Evolutionary conservation across 2,329 filamentous ascomycete species (phyloP), one percentile per base, ranked within the genome.

Genomic region (Fusarium sororula): DNA sequence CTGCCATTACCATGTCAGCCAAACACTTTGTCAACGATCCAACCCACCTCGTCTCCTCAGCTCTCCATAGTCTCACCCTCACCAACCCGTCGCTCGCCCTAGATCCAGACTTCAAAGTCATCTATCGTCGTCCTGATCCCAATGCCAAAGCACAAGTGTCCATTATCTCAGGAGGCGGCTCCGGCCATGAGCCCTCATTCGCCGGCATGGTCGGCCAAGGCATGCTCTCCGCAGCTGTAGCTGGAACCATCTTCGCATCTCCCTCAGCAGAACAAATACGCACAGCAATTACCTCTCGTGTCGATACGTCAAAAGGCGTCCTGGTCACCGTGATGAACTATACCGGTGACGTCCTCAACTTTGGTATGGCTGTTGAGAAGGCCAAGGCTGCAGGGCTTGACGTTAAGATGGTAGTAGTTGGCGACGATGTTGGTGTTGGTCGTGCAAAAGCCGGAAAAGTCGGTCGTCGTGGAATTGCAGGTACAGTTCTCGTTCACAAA

Each of bases 261-360:
- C 94, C 94, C 1, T 91, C 89, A 11, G 92, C 94, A 1, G 92
- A 96, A 83, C 95, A 98, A 84, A 91, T 98, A 62, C 90, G 94
- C 63, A 87, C 89, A 74, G 94, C 91, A 67, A 92, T 97, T 60
- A 89, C 92, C 79, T 89, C 90, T 47, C 88, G 93, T 26, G 93
- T 97, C 7, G 90, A 93, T 69, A 88, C 88, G 7, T 87, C 89
- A 50, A 89, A 90, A 70, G 96, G 95, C 30, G 93, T 98, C 3
- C 82, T 98, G 45, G 93, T 98, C n/a, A 92, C 95, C 11, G 93
- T 97, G 37, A 98, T 97, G 94, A 98, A 98, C 82, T 97, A 97
- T 83, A 97, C 94, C 3, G 93, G 93, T 42, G 93, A 95, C 81
- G 90, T 98, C 61, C 88, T 98, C 75, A 97, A 98, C 84, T 98